Base-by-base conservation (phyloP, 805 yeast genomes). In the Monosporozyma aerobia region DNA sequence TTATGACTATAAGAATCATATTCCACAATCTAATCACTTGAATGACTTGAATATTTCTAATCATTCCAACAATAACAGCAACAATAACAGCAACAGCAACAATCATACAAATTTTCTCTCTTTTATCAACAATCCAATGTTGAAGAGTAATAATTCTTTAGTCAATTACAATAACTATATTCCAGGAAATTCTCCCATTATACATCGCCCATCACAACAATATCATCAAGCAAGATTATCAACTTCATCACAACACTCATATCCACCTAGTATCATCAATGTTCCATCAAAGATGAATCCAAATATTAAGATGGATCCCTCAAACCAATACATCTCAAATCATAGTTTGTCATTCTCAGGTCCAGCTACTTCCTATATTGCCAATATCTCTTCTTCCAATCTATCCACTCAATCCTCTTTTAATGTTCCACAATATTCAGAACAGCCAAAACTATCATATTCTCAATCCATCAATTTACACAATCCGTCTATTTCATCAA, bases 141-240 rank as follows among this genome's bases (percentile, higher is more conserved):
- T 39, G 25, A 39, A 39, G 9, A 39, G 25, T 39, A 39, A 27
- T 25, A 30, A 27, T 44, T 22, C 47, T 29, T 44, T 44, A 30
- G 25, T 44, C 33, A 32, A 44, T 44, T 44, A 44, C 25, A 44
- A 25, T 44, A 44, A 44, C 25, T 44, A 44, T 44, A 44, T 44
- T 25, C 47, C 47, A n/a, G 35, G 47, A 29, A 44, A 44, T 23
- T 27, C 49, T 14, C 39, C 49, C 19, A 14, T 39, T 11, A 32
- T 32, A 16, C 40, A 46, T 23, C 52, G n/a, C 5, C 53, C 30
- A 50, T 53, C 46, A 46, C 50, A 44, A 25, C 59, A 33, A 37
- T 55, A 50, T 14, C 53, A 45, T 6, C 55, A 48, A 48, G 51
- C 56, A 14, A 43, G 45, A 43, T 23, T 43, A 43, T 51, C 53